Percentiles rank a stretch among this genome's conserved stretches.
phyloP scores from a whole-genome alignment of 2,329 filamentous ascomycete genomes.

The Neopestalotiopsis sp. region DNA sequence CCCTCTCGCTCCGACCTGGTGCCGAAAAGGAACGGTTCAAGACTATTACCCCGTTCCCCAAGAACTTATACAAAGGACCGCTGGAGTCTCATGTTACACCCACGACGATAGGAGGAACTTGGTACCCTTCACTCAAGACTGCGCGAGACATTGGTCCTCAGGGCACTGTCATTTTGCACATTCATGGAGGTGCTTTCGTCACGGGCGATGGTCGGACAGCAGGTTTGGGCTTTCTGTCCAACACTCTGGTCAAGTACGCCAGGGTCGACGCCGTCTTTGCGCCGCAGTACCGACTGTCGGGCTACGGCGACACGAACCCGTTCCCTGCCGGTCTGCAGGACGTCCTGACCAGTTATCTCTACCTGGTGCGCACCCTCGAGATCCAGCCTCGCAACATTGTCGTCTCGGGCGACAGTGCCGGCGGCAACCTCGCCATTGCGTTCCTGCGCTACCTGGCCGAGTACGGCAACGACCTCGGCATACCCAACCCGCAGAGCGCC shows the following conservation, averaged over 20 bases:
- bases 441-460: constrained; percentile 50
- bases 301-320: constrained; percentile 37
- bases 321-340: constrained; percentile 55
- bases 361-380: constrained; percentile 42
- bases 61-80: constrained; percentile 28
- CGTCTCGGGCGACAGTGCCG: constrained; percentile 50
- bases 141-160: neutral
- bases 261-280: constrained; percentile 41
- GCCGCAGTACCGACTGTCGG: constrained; percentile 51
- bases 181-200: constrained; percentile 35
- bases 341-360: constrained; percentile 45
- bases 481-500: constrained; percentile 41
- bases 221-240: constrained; percentile 16
- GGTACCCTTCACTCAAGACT: constrained; percentile 27
- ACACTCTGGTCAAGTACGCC: constrained; percentile 30
- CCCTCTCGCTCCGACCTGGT: constrained; percentile 18
- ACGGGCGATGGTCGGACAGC: constrained; percentile 26
- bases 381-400: constrained; percentile 44
- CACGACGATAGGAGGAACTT: constrained; percentile 34
- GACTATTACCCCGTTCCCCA: constrained; percentile 23
- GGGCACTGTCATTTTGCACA: constrained; percentile 26
- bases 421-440: constrained; percentile 46
- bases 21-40: constrained; percentile 19
- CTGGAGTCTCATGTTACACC: constrained; percentile 26
- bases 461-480: constrained; percentile 35